Evolutionary conservation across 2,329 filamentous ascomycete genomes (phyloP).

Genomic region (Verticillium nubilum): DNA sequence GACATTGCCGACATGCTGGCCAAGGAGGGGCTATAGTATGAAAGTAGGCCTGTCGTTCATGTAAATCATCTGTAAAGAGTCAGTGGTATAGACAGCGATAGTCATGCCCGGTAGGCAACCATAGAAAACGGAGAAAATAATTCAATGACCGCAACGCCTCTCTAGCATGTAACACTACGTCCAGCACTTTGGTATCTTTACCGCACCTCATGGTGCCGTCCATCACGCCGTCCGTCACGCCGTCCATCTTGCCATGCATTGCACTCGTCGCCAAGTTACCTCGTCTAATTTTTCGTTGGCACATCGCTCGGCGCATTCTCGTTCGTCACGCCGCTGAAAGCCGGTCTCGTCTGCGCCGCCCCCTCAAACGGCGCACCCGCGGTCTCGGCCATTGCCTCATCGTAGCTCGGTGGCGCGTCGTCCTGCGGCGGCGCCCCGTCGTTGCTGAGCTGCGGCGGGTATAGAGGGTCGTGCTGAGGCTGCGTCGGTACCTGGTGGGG

Average conservation of each 20-base stretch:
- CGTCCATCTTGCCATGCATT: not conserved
- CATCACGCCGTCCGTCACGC: not conserved
- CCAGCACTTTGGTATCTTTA: not conserved
- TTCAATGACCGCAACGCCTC: not conserved
- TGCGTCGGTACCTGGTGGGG: slow-evolving; percentile 18
- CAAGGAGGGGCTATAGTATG: slow-evolving; percentile 52
- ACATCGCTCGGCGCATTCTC: slow-evolving; percentile 53
- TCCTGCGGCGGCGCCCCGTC: slow-evolving; percentile 44
- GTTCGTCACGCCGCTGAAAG: slow-evolving; percentile 60
- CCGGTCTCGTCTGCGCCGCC: slow-evolving; percentile 48
- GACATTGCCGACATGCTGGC: slow-evolving; percentile 66
- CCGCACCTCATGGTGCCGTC: not conserved
- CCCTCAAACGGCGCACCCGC: slow-evolving; percentile 64
- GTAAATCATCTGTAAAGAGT: not conserved
- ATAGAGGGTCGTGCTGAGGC: slow-evolving; percentile 42
- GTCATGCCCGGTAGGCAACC: not conserved
- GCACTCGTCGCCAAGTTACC: too few species aligned
- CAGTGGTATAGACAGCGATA: not conserved
- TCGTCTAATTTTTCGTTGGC: slow-evolving; percentile 29
- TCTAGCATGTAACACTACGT: not conserved
- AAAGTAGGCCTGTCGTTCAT: too few species aligned
- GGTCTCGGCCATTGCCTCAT: slow-evolving; percentile 81
- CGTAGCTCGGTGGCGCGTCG: slow-evolving; percentile 90
- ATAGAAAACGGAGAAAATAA: not conserved
- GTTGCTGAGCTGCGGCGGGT: slow-evolving; percentile 52